These are phyloP conservation scores for Trypanosoma vivax DNA, from an alignment of 208 protist species.

Conservation along the genomic window DNA sequence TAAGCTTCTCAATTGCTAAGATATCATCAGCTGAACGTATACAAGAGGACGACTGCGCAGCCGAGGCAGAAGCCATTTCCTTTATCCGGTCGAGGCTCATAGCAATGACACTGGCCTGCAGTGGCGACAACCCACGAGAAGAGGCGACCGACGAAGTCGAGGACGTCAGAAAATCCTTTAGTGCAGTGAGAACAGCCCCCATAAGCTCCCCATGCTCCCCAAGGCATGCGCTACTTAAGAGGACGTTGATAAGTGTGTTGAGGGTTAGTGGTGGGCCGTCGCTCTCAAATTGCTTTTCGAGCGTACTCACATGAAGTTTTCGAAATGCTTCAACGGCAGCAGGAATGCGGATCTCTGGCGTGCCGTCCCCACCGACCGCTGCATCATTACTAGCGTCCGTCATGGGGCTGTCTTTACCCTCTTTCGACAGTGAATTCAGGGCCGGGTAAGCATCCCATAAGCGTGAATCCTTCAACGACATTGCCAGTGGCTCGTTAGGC, in stretches of 20 bases:
- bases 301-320: constrained; percentile 6
- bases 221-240: constrained; percentile 16
- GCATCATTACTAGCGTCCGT: neutral
- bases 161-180: constrained; percentile 4
- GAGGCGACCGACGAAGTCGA: constrained; percentile 5
- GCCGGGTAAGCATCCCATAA: neutral
- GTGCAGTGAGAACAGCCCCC: constrained; percentile 6
- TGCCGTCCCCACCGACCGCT: too few species aligned
- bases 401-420: neutral
- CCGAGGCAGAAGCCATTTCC: neutral
- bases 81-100: constrained; percentile 4
- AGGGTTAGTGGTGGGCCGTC: constrained; percentile 11
- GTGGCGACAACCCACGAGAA: neutral
- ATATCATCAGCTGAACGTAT: neutral
- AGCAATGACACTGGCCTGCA: constrained; percentile 11
- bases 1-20: constrained; percentile 8
- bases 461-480: constrained; percentile 10
- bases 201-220: constrained; percentile 5
- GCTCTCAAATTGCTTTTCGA: constrained; percentile 17
- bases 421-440: neutral
- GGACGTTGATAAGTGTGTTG: constrained; percentile 17
- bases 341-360: neutral
- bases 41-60: neutral
- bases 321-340: neutral
- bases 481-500: constrained; percentile 22